Base-by-base conservation (phyloP, 768 basidiomycete species). In the Tricholoma hemisulphureum region DNA sequence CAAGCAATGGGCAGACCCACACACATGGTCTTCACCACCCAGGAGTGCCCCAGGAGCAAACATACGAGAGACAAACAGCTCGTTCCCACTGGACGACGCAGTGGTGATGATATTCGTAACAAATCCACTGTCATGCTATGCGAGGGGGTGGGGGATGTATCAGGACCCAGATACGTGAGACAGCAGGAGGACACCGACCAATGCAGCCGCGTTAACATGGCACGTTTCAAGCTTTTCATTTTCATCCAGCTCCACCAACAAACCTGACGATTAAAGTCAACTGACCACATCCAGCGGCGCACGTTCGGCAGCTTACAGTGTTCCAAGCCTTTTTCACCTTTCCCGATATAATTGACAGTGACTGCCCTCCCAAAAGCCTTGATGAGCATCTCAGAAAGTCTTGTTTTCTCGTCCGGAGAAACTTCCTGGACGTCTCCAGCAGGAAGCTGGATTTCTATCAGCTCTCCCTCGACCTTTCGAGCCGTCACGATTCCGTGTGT, bases 1-100 rank as follows among this genome's bases (percentile, higher is more conserved):
- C 35, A 83, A 53, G 49, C 76, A 75, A 60, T 85, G 83, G 0
- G 83, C 81, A 37, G 79, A 79, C 13, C 83, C 83, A 57, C 81
- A 84, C 8, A 83, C 83, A 18, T 71, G 75, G 57, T 84, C 83
- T 67, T 84, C 82, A 4, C 69, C 70, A 53, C 66, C 63, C 55
- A 60, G 61, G 28, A 77, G 59, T 7, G 57, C 29, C 1, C 46
- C 51, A 9, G 80, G 81, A 4, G 77, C 70, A 62, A 85, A 83
- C 74, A 83, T 78, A 5, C 84, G 75, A 6, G 83, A 82, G 18
- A 77, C 67, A 66, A 82, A 85, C 11, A 61, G 62, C 53, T 71
- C 73, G 11, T 72, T 61, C 4, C 63, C 63, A 26, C 61, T 70
- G 0, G 73, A 66, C 4, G 73, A 65, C 24, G 61, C 57, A 26